Conservation (phyloP, 2,329 filamentous ascomycete species). For the Colletotrichum navitas region DNA sequence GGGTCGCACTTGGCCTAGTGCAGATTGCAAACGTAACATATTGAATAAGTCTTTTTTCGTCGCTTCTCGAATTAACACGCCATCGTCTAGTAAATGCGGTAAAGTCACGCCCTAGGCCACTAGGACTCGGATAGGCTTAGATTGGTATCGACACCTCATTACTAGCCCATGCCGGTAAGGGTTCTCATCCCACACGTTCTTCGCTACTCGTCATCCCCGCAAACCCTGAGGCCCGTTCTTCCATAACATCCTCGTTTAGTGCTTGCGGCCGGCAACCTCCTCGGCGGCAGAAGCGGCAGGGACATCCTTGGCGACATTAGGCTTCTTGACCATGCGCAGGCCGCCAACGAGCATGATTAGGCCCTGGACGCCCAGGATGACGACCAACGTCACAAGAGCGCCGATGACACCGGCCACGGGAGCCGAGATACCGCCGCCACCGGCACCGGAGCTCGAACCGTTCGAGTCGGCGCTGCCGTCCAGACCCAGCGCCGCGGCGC, state of each 20-base stretch:
- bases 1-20: no score
- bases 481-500: conserved; percentile 57
- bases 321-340: conserved; percentile 63
- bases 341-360: conserved; percentile 59
- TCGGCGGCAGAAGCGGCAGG: conserved; percentile 10
- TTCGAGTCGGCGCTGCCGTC: conserved; percentile 46
- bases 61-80: no score
- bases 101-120: no score
- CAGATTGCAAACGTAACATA: no score
- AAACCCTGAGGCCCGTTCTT: no score
- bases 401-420: conserved; percentile 87
- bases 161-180: neutral
- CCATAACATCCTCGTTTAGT: neutral
- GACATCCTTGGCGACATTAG: conserved; percentile 48
- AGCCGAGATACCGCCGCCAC: conserved; percentile 68
- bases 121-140: neutral
- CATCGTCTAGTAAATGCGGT: neutral
- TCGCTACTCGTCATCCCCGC: conserved; percentile 17
- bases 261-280: conserved; percentile 16
- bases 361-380: conserved; percentile 61
- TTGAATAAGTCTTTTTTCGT: neutral
- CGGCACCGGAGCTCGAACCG: conserved; percentile 44
- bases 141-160: neutral
- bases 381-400: conserved; percentile 72
- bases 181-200: neutral